Evolutionary conservation across 1,284 basidiomycete species (phyloP), one percentile per base, ranked within the genome.

Genomic region (Ustilago nuda): DNA sequence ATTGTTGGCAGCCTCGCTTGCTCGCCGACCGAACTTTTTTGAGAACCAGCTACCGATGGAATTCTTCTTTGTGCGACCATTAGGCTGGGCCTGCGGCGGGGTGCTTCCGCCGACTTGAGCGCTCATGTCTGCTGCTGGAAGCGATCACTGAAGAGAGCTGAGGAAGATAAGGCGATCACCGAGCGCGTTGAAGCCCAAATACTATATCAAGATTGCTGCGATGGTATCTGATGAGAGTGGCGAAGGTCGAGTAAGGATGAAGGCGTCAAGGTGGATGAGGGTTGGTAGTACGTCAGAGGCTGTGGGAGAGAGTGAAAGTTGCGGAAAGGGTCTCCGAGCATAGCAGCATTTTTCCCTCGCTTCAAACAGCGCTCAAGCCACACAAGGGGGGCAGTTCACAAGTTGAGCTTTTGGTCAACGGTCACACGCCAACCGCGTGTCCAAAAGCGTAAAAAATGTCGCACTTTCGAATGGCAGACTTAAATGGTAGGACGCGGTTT

Each of bases 31-130:
- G 54, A 82, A 82, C 60, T 78, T 80, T 15, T 75, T 73, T 3
- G 76, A 70, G 51, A 82, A 82, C 76, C 76, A 78, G 56, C 65
- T 78, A 33, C 76, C 76, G 46, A 78, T 74, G 39, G 72, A 67
- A 57, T 74, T 74, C 56, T 78, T 74, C 54, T 74, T 74, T 12
- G 50, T 59, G 19, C 72, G 67, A 23, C 54, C 64, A n/a, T 54
- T 33, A 11, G 45, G 51, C 43, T 60, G 64, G 32, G 48, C 19
- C 36, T 48, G 64, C n/a, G 64, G 30, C 19, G 70, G 50, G 33
- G 65, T 43, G 60, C 57, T 50, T 39, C 50, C 58, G 39, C 32
- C 56, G 23, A 27, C 33, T 8, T 33, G 56, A 30, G 56, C 35
- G 45, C 55, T 58, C 52, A 66, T 56, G 13, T 35, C 37, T 43